These are phyloP conservation scores for Cercospora sp. DNA, from an alignment of 2,329 filamentous ascomycete species.

Conservation along the genomic window DNA sequence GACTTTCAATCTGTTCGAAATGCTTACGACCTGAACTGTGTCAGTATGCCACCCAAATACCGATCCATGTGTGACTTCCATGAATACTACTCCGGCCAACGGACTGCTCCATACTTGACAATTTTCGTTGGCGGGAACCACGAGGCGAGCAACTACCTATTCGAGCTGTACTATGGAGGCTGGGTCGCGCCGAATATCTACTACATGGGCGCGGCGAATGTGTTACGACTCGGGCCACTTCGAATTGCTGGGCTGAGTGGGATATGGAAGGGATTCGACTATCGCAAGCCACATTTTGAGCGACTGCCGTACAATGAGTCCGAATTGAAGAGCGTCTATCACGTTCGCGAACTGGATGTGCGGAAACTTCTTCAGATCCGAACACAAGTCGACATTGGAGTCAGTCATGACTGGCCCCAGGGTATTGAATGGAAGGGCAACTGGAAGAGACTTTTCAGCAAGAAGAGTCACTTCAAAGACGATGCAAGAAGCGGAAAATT, in stretches of 20 bases:
- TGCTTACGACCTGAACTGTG: constrained; percentile 79
- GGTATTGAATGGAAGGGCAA: constrained; percentile 79
- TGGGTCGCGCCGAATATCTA: constrained; percentile 98
- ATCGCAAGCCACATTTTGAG: constrained; percentile 79
- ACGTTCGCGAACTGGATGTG: constrained; percentile 85
- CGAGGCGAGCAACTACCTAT: constrained; percentile 85
- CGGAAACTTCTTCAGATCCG: constrained; percentile 81
- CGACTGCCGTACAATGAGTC: constrained; percentile 77
- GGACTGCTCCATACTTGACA: constrained; percentile 80
- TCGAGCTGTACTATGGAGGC: constrained; percentile 92
- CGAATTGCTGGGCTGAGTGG: constrained; percentile 88
- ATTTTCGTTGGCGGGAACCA: constrained; percentile 95
- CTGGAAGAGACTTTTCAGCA: constrained; percentile 63
- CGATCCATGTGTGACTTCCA: constrained; percentile 88
- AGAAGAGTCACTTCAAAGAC: constrained; percentile 71
- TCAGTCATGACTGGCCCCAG: constrained; percentile 95
- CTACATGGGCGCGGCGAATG: constrained; percentile 90
- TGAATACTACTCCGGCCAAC: constrained; percentile 81
- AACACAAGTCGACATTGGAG: constrained; percentile 85
- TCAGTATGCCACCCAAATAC: constrained; percentile 88
- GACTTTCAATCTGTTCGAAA: constrained; percentile 96
- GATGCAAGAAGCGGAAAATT: constrained; percentile 75
- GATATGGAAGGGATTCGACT: constrained; percentile 93
- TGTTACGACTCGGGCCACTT: constrained; percentile 78
- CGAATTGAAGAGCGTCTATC: constrained; percentile 81